Conservation (phyloP, 306 rosid species). For the Castanea sativa region DNA sequence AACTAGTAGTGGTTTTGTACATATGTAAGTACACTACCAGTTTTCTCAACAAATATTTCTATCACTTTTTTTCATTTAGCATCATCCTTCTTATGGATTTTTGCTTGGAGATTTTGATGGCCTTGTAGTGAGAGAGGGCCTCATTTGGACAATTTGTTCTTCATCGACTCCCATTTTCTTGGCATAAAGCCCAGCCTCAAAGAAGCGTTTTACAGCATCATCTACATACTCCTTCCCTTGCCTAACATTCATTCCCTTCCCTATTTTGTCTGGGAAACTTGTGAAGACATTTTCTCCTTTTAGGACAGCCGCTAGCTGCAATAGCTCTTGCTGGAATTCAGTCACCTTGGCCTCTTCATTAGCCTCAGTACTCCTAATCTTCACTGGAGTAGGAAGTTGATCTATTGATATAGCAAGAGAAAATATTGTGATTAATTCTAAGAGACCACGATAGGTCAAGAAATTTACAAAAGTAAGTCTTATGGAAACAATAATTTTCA, state of each 20-base stretch:
- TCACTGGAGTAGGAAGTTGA: conserved; percentile 57
- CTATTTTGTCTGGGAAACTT: conserved; percentile 55
- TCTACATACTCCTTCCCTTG: conserved; percentile 72
- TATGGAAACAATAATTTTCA: too few species aligned
- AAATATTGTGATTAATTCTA: not conserved
- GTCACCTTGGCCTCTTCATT: conserved; percentile 54
- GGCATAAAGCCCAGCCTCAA: conserved; percentile 68
- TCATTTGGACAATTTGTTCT: conserved; percentile 81
- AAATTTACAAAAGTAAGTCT: too few species aligned
- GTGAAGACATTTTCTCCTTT: conserved; percentile 71
- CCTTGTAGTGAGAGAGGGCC: conserved; percentile 82
- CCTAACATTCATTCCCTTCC: conserved; percentile 67
- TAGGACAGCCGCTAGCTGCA: conserved; percentile 76
- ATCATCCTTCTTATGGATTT: conserved; percentile 28
- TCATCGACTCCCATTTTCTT: conserved; percentile 73
- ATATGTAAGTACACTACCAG: not conserved
- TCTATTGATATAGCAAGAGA: conserved; percentile 29
- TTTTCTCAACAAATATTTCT: not conserved
- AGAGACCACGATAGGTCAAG: not conserved
- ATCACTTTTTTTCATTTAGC: not conserved
- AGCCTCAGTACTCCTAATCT: conserved; percentile 47
- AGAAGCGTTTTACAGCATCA: conserved; percentile 62
- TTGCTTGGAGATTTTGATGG: conserved; percentile 29
- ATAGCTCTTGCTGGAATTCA: conserved; percentile 81
- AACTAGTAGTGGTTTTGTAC: not conserved